Percentiles rank a stretch among this genome's conserved stretches.
Conservation (phyloP, 2,329 filamentous ascomycete genomes). For the Trichothecium roseum region DNA sequence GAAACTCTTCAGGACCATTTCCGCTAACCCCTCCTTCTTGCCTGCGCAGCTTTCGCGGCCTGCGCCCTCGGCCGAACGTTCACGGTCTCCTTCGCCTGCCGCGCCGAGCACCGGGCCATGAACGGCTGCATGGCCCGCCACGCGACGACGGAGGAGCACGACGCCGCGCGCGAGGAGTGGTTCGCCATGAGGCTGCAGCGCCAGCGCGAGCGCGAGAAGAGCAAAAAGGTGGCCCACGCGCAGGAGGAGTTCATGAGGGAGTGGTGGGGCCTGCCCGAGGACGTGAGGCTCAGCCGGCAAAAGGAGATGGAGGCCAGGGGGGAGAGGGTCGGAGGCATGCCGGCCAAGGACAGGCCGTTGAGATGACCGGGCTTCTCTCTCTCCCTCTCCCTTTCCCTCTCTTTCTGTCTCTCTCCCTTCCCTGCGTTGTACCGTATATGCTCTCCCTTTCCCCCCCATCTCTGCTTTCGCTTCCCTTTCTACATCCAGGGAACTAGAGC, state of each 20-base stretch:
- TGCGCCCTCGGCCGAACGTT: conserved; percentile 83
- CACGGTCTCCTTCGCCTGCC: conserved; percentile 79
- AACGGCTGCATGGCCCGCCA: conserved; percentile 86
- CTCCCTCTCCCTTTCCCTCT: no score
- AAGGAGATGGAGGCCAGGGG: conserved; percentile 41
- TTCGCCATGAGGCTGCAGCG: conserved; percentile 69
- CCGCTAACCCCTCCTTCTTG: not conserved
- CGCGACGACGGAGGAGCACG: conserved; percentile 75
- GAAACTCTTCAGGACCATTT: not conserved
- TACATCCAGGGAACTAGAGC: no score
- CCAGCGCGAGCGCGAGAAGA: conserved; percentile 54
- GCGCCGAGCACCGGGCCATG: conserved; percentile 71
- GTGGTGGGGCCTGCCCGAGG: conserved; percentile 55
- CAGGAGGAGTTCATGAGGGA: conserved; percentile 56
- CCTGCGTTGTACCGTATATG: no score
- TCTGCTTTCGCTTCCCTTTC: no score
- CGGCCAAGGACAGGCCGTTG: conserved; percentile 23
- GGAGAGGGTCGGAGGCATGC: conserved; percentile 46
- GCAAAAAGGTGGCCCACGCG: conserved; percentile 46
- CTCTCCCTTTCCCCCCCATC: no score
- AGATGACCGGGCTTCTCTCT: no score
- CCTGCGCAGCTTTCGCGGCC: conserved; percentile 66
- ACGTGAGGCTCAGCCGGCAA: conserved; percentile 38
- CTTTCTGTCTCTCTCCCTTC: no score
- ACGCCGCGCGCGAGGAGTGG: conserved; percentile 88